Percentiles rank a stretch among this genome's conserved stretches.
Conservation (phyloP, 164 flowering plant genomes). For the Litsea cubeba region DNA sequence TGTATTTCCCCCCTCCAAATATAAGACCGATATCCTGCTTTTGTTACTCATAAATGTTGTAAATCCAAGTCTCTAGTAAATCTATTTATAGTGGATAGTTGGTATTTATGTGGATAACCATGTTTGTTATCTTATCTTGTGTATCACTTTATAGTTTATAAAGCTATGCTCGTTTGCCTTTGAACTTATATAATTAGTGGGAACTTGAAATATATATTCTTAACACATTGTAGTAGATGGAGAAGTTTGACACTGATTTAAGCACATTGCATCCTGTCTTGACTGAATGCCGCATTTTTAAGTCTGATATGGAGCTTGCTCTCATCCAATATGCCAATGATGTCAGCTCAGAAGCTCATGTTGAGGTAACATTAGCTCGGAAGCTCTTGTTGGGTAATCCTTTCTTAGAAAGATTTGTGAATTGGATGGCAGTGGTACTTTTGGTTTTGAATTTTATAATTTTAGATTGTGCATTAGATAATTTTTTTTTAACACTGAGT, state of each 20-base stretch:
- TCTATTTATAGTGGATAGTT: neutral
- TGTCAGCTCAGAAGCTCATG: conserved; percentile 95
- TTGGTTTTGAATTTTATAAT: neutral
- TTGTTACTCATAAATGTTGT: neutral
- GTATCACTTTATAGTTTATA: neutral
- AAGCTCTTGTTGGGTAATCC: too few species aligned
- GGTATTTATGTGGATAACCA: neutral
- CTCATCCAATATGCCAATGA: conserved; percentile 87
- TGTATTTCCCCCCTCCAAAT: neutral
- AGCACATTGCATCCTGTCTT: conserved; percentile 74
- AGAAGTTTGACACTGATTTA: conserved; percentile 64
- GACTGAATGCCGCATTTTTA: conserved; percentile 80
- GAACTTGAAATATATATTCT: neutral
- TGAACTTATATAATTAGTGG: neutral
- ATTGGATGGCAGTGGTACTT: neutral
- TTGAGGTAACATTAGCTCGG: conserved; percentile 45
- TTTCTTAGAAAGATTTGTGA: neutral
- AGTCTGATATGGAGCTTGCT: conserved; percentile 73
- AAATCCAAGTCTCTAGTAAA: neutral
- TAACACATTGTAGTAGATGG: conserved; percentile 52
- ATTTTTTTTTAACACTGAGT: neutral
- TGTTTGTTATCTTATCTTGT: neutral
- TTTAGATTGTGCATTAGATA: neutral
- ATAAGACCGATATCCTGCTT: neutral
- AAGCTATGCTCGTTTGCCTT: neutral